Conservation (phyloP, 495 filamentous ascomycete species). For the Penicillium manginii region DNA sequence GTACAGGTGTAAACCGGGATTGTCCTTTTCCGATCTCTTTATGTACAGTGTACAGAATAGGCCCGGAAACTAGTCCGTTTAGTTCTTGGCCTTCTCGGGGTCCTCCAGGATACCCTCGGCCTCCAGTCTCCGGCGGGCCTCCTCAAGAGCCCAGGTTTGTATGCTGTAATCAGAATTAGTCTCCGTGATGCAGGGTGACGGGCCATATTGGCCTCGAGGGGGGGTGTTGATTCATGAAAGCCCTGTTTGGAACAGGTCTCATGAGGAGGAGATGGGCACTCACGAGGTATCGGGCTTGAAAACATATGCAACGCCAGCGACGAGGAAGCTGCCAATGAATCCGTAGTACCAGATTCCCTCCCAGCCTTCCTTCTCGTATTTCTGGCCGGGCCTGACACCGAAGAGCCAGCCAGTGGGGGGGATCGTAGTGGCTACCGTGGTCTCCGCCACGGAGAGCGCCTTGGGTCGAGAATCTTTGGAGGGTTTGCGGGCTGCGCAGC, state of each 20-base stretch:
- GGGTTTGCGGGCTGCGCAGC: slow-evolving; percentile 41
- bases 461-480: slow-evolving; percentile 49
- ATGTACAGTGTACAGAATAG: slow-evolving; percentile 53
- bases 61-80: slow-evolving; percentile 24
- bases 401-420: slow-evolving; percentile 91
- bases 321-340: slow-evolving; percentile 79
- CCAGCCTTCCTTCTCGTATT: slow-evolving; percentile 95
- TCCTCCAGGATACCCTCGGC: slow-evolving; percentile 91
- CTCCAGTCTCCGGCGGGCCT: slow-evolving; percentile 90
- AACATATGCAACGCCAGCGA: slow-evolving; percentile 81
- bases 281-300: slow-evolving; percentile 99
- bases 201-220: neutral
- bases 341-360: slow-evolving; percentile 87
- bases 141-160: slow-evolving; percentile 98
- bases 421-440: slow-evolving; percentile 84
- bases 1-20: slow-evolving; percentile 38
- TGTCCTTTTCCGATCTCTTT: slow-evolving; percentile 44
- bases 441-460: slow-evolving; percentile 48
- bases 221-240: neutral
- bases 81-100: slow-evolving; percentile 55
- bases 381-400: slow-evolving; percentile 89
- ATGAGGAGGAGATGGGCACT: slow-evolving; percentile 42
- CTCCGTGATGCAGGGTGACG: neutral
- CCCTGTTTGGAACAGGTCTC: neutral
- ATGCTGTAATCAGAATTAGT: slow-evolving; percentile 64